These are phyloP conservation scores for Microbotryum saponariae DNA, from an alignment of 1,284 basidiomycete genomes.

Conservation along the genomic window DNA sequence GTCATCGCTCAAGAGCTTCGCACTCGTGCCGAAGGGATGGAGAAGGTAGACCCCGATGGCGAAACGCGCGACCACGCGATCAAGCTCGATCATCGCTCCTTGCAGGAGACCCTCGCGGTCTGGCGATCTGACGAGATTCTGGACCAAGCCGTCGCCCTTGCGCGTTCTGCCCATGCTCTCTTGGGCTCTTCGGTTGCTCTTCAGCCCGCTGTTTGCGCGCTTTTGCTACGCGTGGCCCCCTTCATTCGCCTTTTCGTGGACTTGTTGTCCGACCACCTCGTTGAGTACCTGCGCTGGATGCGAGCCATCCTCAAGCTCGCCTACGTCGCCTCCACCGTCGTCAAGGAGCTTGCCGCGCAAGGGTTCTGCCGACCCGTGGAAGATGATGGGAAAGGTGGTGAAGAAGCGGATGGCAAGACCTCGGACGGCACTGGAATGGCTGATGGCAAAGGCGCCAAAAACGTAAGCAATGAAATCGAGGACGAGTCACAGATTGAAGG, in stretches of 20 bases:
- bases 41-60: slow-evolving; percentile 21
- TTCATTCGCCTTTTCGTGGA: slow-evolving; percentile 57
- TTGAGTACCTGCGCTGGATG: slow-evolving; percentile 57
- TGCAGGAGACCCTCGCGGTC: slow-evolving; percentile 28
- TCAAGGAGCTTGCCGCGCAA: slow-evolving; percentile 66
- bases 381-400: slow-evolving; percentile 42
- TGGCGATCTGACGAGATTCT: slow-evolving; percentile 40
- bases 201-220: slow-evolving; percentile 4
- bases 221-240: slow-evolving; percentile 49
- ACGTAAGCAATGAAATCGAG: slow-evolving; percentile 85
- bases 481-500: slow-evolving; percentile 97
- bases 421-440: slow-evolving; percentile 75
- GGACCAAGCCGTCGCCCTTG: slow-evolving; percentile 35
- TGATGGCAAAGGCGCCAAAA: slow-evolving; percentile 70
- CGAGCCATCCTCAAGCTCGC: slow-evolving; percentile 75
- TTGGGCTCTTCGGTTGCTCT: background rate
- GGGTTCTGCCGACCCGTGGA: slow-evolving; percentile 91
- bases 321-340: slow-evolving; percentile 65
- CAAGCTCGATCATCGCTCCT: slow-evolving; percentile 32
- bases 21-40: slow-evolving; percentile 25
- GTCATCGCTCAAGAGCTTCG: slow-evolving; percentile 57
- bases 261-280: slow-evolving; percentile 53
- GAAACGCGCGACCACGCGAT: slow-evolving; percentile 38
- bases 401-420: slow-evolving; percentile 48
- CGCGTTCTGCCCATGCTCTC: slow-evolving; percentile 38